Conservation (phyloP, 192 early-diverging fungal species). For the Phycomyces blakesleeanus region DNA sequence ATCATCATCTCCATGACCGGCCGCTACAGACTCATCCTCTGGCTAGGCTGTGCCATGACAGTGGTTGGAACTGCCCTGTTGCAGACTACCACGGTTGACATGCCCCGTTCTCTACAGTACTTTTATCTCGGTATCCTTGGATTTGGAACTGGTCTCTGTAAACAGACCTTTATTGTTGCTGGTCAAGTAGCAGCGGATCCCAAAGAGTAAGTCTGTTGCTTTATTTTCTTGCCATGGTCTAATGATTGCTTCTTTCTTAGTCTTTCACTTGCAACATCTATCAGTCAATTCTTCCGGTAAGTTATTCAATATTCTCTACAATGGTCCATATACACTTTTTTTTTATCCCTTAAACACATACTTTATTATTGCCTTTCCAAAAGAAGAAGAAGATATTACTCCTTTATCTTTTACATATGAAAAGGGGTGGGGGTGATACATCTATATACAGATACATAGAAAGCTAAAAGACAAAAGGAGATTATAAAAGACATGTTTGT, state of each 20-base stretch:
- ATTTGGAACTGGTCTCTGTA: slow-evolving; percentile 66
- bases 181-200: slow-evolving; percentile 60
- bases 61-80: slow-evolving; percentile 60
- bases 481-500: no score
- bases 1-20: slow-evolving; percentile 54
- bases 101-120: slow-evolving; percentile 47
- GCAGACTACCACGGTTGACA: slow-evolving; percentile 41
- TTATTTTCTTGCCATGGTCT: slow-evolving; percentile 1
- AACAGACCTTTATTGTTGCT: slow-evolving; percentile 69
- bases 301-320: no score
- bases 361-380: no score
- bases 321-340: no score
- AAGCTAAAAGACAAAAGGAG: no score
- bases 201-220: slow-evolving; percentile 33
- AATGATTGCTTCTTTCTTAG: neutral
- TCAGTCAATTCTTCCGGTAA: slow-evolving; percentile 24
- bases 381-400: no score
- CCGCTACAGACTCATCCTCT: slow-evolving; percentile 59
- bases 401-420: no score
- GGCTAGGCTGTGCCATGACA: slow-evolving; percentile 55
- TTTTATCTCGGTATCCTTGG: slow-evolving; percentile 67
- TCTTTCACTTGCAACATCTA: slow-evolving; percentile 16
- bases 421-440: no score
- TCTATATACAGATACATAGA: no score
- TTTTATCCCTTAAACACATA: no score